phyloP scores from a whole-genome alignment of 768 basidiomycete genomes.

The Suillus occidentalis region DNA sequence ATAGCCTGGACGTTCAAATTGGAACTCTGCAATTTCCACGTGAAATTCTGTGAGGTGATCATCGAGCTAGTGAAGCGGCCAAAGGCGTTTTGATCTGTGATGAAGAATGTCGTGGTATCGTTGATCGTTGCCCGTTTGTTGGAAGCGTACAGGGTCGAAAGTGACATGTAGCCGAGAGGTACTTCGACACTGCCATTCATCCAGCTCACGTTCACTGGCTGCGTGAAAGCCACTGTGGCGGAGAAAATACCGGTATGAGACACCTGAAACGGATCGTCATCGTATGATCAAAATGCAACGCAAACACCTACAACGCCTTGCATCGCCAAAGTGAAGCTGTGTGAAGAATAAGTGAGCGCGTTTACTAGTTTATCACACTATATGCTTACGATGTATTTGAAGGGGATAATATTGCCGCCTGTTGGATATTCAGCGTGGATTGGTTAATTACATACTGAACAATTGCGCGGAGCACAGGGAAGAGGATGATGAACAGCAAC shows the following conservation, averaged over 20 bases:
- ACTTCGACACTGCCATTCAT: slow-evolving; percentile 46
- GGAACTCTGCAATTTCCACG: slow-evolving; percentile 61
- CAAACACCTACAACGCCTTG: slow-evolving; percentile 50
- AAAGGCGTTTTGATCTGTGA: slow-evolving; percentile 57
- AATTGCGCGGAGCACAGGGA: slow-evolving; percentile 67
- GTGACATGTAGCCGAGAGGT: slow-evolving; percentile 52
- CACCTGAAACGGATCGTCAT: slow-evolving; percentile 39
- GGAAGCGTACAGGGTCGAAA: slow-evolving; percentile 48
- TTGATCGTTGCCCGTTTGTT: slow-evolving; percentile 61
- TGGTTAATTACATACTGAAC: slow-evolving; percentile 63
- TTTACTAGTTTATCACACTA: background rate
- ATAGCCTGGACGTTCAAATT: slow-evolving; percentile 61
- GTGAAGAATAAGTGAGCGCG: slow-evolving; percentile 8
- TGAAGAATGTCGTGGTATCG: slow-evolving; percentile 57
- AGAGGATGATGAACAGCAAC: slow-evolving; percentile 65
- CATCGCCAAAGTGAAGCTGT: slow-evolving; percentile 52
- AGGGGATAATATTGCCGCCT: slow-evolving; percentile 51
- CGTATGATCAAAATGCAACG: background rate
- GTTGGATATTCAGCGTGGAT: slow-evolving; percentile 51
- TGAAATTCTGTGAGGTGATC: slow-evolving; percentile 68
- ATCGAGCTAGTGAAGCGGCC: slow-evolving; percentile 58
- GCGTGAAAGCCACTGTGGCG: slow-evolving; percentile 60
- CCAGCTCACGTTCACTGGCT: slow-evolving; percentile 62
- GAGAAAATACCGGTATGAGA: slow-evolving; percentile 66
- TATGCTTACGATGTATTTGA: slow-evolving; percentile 53